A percentile compares a stretch with the other conserved stretches of the same genome.
Conservation (phyloP, 305 asterid genomes). For the Solanum hybrid region DNA sequence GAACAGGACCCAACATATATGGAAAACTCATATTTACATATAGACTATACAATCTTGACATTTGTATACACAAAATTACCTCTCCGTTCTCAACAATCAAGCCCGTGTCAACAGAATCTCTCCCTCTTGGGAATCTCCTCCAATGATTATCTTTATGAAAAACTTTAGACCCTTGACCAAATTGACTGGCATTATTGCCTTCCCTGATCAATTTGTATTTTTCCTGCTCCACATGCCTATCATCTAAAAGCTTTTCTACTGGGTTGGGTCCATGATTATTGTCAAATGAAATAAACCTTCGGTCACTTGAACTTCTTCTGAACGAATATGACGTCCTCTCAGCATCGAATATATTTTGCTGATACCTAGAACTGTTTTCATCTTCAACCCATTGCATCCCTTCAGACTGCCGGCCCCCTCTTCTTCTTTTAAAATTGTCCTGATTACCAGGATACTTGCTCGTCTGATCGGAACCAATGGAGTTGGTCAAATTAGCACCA, state of each 20-base stretch:
- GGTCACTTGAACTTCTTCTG: conserved; percentile 18
- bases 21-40: conserved; percentile 17
- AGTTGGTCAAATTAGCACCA: conserved; percentile 14
- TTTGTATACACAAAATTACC: conserved; percentile 42
- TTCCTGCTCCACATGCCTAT: conserved; percentile 18
- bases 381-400: conserved; percentile 23
- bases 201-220: conserved; percentile 21
- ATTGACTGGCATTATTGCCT: conserved; percentile 16
- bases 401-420: conserved; percentile 21
- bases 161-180: conserved; percentile 19
- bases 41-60: conserved; percentile 26
- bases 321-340: conserved; percentile 22
- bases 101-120: conserved; percentile 34
- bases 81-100: conserved; percentile 36
- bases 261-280: conserved; percentile 19
- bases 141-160: conserved; percentile 17
- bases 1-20: conserved; percentile 20
- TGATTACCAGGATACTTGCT: conserved; percentile 12
- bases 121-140: conserved; percentile 21
- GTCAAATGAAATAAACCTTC: conserved; percentile 13
- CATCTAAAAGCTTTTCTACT: conserved; percentile 18
- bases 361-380: conserved; percentile 17
- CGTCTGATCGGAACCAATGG: conserved; percentile 11
- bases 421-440: conserved; percentile 23
- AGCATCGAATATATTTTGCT: conserved; percentile 12